phyloP scores from a whole-genome alignment of 306 rosid species.

The Cicer yamashitae region DNA sequence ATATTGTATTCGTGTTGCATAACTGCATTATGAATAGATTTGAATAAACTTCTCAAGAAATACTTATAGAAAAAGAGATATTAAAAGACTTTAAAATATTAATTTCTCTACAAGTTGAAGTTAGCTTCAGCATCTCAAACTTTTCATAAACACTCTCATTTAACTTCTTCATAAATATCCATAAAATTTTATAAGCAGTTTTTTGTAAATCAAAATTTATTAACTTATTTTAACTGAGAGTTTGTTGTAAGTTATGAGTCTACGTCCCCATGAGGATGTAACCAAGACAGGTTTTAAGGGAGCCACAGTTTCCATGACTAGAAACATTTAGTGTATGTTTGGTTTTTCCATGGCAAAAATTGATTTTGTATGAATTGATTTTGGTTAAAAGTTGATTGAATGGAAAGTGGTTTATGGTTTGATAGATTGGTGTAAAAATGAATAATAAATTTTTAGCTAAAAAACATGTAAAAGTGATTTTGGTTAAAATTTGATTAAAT shows the following conservation, averaged over 20 bases:
- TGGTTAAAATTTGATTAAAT: not conserved
- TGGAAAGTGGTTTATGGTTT: too few species aligned
- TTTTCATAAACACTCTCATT: not conserved
- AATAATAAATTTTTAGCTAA: too few species aligned
- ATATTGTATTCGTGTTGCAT: conserved; percentile 15
- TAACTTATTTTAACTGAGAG: not conserved
- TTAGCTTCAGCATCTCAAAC: not conserved
- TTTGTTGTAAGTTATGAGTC: not conserved
- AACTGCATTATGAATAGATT: not conserved
- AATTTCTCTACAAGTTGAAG: not conserved
- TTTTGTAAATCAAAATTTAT: not conserved
- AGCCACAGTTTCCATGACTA: conserved; percentile 13
- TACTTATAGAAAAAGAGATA: not conserved
- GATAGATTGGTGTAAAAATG: too few species aligned
- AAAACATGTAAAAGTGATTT: not conserved
- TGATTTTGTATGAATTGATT: not conserved
- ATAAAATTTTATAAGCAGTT: not conserved
- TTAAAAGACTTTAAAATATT: not conserved
- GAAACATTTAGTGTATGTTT: conserved; percentile 15
- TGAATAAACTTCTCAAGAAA: not conserved
- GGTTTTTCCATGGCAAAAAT: not conserved
- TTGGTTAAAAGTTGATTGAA: not conserved
- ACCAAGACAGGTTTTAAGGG: conserved; percentile 6
- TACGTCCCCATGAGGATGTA: conserved; percentile 12
- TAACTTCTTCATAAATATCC: not conserved